phyloP scores from a whole-genome alignment of 768 basidiomycete species.

The Tubosaeta sp. region DNA sequence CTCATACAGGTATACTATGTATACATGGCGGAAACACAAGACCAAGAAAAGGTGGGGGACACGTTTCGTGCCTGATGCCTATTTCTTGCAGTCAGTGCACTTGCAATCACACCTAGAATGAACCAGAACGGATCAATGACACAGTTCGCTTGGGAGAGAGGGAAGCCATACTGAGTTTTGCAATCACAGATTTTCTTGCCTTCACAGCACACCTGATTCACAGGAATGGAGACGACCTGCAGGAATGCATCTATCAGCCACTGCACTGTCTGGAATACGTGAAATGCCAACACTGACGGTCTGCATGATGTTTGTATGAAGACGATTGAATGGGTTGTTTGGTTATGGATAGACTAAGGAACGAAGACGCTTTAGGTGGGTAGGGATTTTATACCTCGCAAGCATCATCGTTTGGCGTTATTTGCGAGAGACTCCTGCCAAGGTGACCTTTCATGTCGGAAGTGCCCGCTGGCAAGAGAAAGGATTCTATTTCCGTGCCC shows the following conservation, averaged over 20 bases:
- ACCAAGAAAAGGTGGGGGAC: too few species aligned
- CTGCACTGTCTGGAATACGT: not conserved
- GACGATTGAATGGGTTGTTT: not conserved
- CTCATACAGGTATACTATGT: not conserved
- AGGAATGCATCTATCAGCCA: not conserved
- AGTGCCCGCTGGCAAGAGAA: too few species aligned
- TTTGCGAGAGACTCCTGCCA: not conserved
- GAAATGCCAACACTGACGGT: constrained; percentile 3
- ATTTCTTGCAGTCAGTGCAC: not conserved
- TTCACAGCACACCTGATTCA: constrained; percentile 1
- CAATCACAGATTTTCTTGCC: not conserved
- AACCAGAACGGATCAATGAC: not conserved
- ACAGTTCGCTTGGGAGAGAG: not conserved
- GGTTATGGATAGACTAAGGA: not conserved
- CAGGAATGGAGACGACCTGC: constrained; percentile 2
- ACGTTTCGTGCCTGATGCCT: too few species aligned
- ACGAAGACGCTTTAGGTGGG: not conserved
- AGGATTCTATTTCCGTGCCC: too few species aligned
- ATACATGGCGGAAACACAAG: not conserved
- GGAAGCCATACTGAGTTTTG: not conserved
- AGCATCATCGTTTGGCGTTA: not conserved
- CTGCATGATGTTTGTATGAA: constrained; percentile 6
- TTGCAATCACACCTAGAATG: not conserved
- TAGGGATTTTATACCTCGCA: not conserved
- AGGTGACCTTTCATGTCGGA: not conserved